Evolutionary conservation across 1,284 basidiomycete species (phyloP).

Genomic region (Microbotryomycetes sp.): DNA sequence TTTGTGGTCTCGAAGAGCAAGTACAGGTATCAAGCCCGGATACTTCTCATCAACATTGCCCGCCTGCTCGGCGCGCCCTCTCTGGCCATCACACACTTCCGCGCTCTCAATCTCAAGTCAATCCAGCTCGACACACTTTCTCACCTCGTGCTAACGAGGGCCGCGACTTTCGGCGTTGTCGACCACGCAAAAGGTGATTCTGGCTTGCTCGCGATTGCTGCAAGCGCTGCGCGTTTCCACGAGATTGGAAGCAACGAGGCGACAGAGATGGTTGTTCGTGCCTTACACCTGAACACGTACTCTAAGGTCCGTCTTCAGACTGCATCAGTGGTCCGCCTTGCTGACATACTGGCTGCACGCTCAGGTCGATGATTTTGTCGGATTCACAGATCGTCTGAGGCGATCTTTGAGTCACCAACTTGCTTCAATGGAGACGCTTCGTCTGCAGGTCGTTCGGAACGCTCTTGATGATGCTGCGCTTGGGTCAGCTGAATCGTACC

Average conservation of each 20-base stretch:
- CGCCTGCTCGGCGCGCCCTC: slow-evolving; percentile 61
- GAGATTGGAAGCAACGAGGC: slow-evolving; percentile 16
- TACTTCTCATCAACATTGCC: slow-evolving; percentile 68
- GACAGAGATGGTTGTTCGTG: slow-evolving; percentile 44
- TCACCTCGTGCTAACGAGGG: slow-evolving; percentile 65
- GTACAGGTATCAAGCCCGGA: slow-evolving; percentile 64
- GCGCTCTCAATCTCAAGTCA: slow-evolving; percentile 64
- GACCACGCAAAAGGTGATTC: slow-evolving; percentile 46
- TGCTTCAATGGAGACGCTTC: slow-evolving; percentile 67
- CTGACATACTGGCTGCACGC: slow-evolving; percentile 1
- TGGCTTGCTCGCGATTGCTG: slow-evolving; percentile 49
- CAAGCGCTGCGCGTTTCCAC: slow-evolving; percentile 13
- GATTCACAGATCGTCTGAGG: slow-evolving; percentile 65
- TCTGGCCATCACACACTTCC: slow-evolving; percentile 65
- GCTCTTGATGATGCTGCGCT: slow-evolving; percentile 11
- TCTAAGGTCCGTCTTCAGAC: slow-evolving; percentile 51
- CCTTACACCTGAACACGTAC: slow-evolving; percentile 51
- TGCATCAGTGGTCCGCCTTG: neutral
- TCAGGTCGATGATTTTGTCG: slow-evolving; percentile 70
- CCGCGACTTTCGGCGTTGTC: slow-evolving; percentile 60
- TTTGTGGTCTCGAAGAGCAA: slow-evolving; percentile 63
- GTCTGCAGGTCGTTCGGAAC: slow-evolving; percentile 71
- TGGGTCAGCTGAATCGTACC: slow-evolving; percentile 5
- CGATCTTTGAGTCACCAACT: slow-evolving; percentile 71
- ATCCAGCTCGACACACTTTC: slow-evolving; percentile 78